These are phyloP conservation scores for Dendrothele bispora DNA, from an alignment of 768 basidiomycete species.

Conservation along the genomic window DNA sequence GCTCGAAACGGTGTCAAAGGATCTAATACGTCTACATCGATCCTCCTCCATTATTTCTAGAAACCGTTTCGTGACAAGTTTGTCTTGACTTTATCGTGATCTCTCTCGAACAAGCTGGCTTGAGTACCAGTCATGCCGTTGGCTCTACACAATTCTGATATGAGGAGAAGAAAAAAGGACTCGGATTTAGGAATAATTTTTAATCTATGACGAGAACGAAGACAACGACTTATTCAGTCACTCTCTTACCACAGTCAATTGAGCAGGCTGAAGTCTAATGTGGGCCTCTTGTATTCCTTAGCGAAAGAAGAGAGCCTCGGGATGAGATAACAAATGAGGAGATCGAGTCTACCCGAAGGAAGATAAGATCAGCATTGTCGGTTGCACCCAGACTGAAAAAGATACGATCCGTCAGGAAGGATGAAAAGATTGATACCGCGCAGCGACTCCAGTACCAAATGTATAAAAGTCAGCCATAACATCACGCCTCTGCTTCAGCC, in stretches of 20 bases:
- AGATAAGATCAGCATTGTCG: slow-evolving; percentile 98
- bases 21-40: slow-evolving; percentile 90
- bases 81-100: slow-evolving; percentile 96
- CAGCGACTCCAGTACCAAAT: slow-evolving; percentile 90
- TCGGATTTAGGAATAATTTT: too few species aligned
- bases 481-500: slow-evolving; percentile 92
- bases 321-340: slow-evolving; percentile 87
- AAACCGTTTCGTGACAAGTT: slow-evolving; percentile 89
- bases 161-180: too few species aligned
- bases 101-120: slow-evolving; percentile 92
- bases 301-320: slow-evolving; percentile 87
- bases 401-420: too few species aligned
- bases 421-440: slow-evolving; percentile 89
- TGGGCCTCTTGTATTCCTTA: slow-evolving; percentile 81
- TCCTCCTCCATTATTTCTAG: slow-evolving; percentile 97
- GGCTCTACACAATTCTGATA: slow-evolving; percentile 95
- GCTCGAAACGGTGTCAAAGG: slow-evolving; percentile 90
- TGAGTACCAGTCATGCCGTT: slow-evolving; percentile 99
- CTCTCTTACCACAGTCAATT: slow-evolving; percentile 97
- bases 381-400: slow-evolving; percentile 92
- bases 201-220: too few species aligned
- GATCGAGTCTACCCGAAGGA: slow-evolving; percentile 83
- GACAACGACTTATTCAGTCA: slow-evolving; percentile 87
- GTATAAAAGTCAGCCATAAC: slow-evolving; percentile 99
- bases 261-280: slow-evolving; percentile 98